A percentile compares a stretch with the other conserved stretches of the same genome.
Conservation (phyloP, 2,329 filamentous ascomycete genomes). For the Colletotrichum agaves region DNA sequence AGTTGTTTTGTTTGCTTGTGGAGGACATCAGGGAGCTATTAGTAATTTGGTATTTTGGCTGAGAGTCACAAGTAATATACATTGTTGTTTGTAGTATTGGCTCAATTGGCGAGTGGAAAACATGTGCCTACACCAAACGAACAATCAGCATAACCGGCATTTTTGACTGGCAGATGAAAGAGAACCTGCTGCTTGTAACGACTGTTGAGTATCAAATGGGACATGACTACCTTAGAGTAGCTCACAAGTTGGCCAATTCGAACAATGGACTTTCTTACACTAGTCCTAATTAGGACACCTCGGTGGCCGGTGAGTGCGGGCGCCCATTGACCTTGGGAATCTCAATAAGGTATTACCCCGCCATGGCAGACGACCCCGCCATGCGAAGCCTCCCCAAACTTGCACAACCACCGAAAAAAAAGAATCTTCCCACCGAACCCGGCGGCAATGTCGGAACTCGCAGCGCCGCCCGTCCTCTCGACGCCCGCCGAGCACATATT, state of each 20-base stretch:
- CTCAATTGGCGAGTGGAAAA: background rate
- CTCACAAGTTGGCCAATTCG: no score
- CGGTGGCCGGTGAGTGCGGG: background rate
- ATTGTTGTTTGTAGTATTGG: background rate
- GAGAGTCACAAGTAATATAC: constrained; percentile 8
- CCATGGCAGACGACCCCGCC: constrained; percentile 1
- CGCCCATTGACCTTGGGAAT: background rate
- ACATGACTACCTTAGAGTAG: no score
- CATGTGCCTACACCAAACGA: no score
- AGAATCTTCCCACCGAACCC: background rate
- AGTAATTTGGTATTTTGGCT: background rate
- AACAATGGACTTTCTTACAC: no score
- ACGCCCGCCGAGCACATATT: constrained; percentile 71
- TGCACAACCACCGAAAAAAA: background rate
- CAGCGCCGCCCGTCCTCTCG: constrained; percentile 68
- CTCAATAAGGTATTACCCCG: background rate
- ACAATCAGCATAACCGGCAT: no score
- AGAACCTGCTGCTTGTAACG: no score
- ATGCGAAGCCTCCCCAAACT: background rate
- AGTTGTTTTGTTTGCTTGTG: background rate
- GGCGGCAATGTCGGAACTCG: constrained; percentile 50
- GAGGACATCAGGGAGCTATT: background rate
- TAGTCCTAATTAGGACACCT: no score
- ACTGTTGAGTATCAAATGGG: no score
- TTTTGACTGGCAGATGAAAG: no score